These are phyloP conservation scores for Kodamaea hsintzibuensis DNA, from an alignment of 805 yeast species.

Conservation along the genomic window DNA sequence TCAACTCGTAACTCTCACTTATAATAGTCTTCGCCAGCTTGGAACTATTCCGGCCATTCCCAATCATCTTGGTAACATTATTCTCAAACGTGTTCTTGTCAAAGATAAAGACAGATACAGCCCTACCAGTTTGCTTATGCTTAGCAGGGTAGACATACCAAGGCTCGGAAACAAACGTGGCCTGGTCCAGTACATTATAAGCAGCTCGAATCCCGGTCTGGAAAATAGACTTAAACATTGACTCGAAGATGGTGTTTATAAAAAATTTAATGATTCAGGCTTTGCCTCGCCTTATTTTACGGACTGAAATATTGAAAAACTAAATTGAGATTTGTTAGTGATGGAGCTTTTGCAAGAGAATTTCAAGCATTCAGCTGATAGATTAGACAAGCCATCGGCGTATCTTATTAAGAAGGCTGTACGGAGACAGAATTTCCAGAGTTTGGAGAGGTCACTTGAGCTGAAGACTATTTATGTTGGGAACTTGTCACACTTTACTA, in stretches of 20 bases:
- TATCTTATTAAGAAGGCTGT: constrained; percentile 70
- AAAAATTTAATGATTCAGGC: background rate
- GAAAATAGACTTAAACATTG: constrained; percentile 55
- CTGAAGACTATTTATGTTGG: constrained; percentile 89
- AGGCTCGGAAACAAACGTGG: constrained; percentile 72
- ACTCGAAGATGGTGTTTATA: background rate
- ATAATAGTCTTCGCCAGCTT: constrained; percentile 49
- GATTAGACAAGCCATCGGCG: constrained; percentile 71
- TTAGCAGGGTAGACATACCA: constrained; percentile 90
- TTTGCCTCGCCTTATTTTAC: background rate
- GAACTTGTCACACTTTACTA: constrained; percentile 82
- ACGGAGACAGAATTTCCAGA: constrained; percentile 51
- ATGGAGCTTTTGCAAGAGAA: constrained; percentile 45
- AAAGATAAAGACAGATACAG: constrained; percentile 82
- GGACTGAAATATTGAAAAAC: background rate
- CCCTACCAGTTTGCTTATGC: constrained; percentile 56
- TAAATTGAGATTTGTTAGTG: background rate
- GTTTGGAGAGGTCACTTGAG: constrained; percentile 62
- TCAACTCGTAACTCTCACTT: constrained; percentile 63
- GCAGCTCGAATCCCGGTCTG: constrained; percentile 62
- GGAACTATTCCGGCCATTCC: constrained; percentile 23
- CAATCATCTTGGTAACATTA: constrained; percentile 31
- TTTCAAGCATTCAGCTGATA: constrained; percentile 62
- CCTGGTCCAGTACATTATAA: constrained; percentile 69
- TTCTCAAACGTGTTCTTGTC: constrained; percentile 76